Evolutionary conservation across 2,329 filamentous ascomycete species (phyloP), one percentile per base, ranked within the genome.

Genomic region (Scleromitrula shiraiana): DNA sequence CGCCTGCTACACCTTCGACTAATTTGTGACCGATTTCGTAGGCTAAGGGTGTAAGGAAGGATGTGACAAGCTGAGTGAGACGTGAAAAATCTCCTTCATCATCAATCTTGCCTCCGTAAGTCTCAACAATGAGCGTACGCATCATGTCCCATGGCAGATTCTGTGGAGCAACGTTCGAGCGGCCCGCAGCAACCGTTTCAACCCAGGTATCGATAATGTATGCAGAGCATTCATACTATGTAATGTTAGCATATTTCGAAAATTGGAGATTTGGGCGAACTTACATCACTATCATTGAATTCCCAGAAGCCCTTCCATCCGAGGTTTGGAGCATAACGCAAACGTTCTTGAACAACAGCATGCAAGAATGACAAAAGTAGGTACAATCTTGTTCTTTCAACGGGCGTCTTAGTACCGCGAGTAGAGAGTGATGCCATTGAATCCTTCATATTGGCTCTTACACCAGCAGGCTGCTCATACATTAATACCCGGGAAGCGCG

Each of bases 261-360:
- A 47, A 8, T 30, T n/a, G 20, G 5, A 6, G 9, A 17, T 47
- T 40, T 50, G 14, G 17, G 22, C 14, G n/a, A 15, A 82, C 87
- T 85, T 79, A 94, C 88, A 69, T 98, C 93, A 59, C 90, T 95
- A 68, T 98, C 94, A 65, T 98, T 98, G 68, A 98, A 98, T 68
- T 98, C 94, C 93, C 94, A 98, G 76, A 96, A 95, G 46, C 89
- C 88, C 72, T 95, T 96, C 93, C 93, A 98, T 52, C 93, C 93
- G 47, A 98, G 73, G 49, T 78, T 91, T 0, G 93, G 94, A 20
- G 91, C 90, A 65, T 98, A 98, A 53, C 93, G 85, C 53, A 98
- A 73, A 59, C 94, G 78, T 67, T 98, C 93, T 67, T 98, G 93
- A 9, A 96, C 82, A 30, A 98, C 90, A 6, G 93, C 94, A 64